phyloP scores from a whole-genome alignment of 73 alveolate species.

The Uronychia binucleata region DNA sequence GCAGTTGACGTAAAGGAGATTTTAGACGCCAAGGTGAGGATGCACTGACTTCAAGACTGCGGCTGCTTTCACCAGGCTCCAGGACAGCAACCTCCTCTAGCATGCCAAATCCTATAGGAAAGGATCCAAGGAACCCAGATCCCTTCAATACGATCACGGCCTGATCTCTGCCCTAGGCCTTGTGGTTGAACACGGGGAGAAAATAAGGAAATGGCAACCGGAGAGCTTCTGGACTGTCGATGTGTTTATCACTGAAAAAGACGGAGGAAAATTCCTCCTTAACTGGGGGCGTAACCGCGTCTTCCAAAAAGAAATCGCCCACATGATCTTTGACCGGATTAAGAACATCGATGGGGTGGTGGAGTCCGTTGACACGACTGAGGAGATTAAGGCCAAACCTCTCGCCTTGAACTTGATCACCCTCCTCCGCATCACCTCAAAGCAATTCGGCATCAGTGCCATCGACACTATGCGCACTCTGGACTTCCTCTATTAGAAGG shows the following conservation, averaged over 20 bases:
- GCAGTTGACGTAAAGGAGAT: conserved; percentile 87
- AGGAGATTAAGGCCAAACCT: conserved; percentile 83
- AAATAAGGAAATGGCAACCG: conserved; percentile 94
- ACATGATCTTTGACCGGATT: background rate
- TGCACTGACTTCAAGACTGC: conserved; percentile 98
- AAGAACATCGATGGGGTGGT: conserved; percentile 52
- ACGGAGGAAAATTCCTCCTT: conserved; percentile 12
- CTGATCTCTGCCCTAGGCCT: conserved; percentile 99
- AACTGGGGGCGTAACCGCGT: conserved; percentile 68
- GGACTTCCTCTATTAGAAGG: conserved; percentile 95
- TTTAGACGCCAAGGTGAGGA: conserved; percentile 86
- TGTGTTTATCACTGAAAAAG: conserved; percentile 14
- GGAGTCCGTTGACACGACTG: conserved; percentile 53
- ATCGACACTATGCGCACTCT: conserved; percentile 95
- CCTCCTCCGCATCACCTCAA: conserved; percentile 86
- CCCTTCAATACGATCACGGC: conserved; percentile 99
- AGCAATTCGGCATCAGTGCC: conserved; percentile 92
- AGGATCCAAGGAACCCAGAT: too few species aligned
- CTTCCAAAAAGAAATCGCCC: conserved; percentile 45
- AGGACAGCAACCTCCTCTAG: conserved; percentile 85
- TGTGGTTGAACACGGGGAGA: conserved; percentile 97
- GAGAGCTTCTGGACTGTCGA: conserved; percentile 80
- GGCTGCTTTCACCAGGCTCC: conserved; percentile 96
- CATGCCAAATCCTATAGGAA: conserved; percentile 68
- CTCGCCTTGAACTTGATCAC: conserved; percentile 91